Evolutionary conservation across 1,284 basidiomycete genomes (phyloP), one percentile per base, ranked within the genome.

Genomic region (Hymenochaete sp.): DNA sequence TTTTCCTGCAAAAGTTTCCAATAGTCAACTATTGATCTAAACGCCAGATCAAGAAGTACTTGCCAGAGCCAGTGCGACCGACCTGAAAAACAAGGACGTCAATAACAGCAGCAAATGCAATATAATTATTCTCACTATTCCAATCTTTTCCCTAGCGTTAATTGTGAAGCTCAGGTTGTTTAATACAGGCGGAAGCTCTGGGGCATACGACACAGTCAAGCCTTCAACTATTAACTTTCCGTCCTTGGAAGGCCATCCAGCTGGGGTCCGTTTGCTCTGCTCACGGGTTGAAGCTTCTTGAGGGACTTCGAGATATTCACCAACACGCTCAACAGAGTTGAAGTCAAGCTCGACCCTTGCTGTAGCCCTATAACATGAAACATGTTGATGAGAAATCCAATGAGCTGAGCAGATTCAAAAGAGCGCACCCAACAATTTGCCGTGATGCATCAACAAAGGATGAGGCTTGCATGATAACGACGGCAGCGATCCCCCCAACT

Each of bases 261-360:
- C 85, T 0, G 86, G 80, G 14, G 80, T 78, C 42, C 75, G 64
- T 48, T 57, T 66, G 32, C 70, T 67, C 16, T 72, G 63, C 35
- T 78, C 68, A 36, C 77, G 62, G 0, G 81, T 72, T n/a, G 85
- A 80, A 1, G 85, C 80, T 62, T 93, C 89, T 58, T 88, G 82
- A 3, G 81, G 75, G 10, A 90, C 71, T 27, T 75, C 70, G 8
- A 91, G 70, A 57, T 91, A 93, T 60, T 92, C 88, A 13, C 81
- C 73, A 10, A 92, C 79, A 48, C 89, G 77, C 60, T 93, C 89
- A 5, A 93, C 79, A 18, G 82, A 79, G 61, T 79, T 81, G 64
- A 88, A 85, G 62, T 84, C 79, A 11, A 83, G 67, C 56, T 83
- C 81, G 0, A 83, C 60, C 55, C 82, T 79, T 1, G 79, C 78